Base-by-base conservation (phyloP, 371 early-diverging fungal genomes). In the Umbelopsis sp. region DNA sequence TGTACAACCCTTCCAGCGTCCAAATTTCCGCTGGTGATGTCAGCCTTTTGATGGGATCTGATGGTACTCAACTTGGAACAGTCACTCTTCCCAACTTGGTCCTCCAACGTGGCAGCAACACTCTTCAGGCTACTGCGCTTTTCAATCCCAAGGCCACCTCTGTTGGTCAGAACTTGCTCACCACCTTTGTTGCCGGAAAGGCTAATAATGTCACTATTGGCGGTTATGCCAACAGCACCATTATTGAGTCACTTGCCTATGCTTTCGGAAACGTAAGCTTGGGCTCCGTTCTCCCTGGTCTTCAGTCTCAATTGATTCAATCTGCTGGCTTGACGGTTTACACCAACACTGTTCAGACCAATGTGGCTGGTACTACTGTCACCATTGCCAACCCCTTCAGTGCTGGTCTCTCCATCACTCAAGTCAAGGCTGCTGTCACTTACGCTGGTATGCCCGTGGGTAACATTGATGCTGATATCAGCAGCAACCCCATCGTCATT, bases 1-100 rank as follows among this genome's bases (percentile, higher is more conserved):
- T 89, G 80, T 65, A 50, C 67, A 89, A 88, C 70, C 90, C 88
- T 20, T 80, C 84, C 16, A 76, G 73, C 63, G 80, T 88, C 46
- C 74, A 79, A 10, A 89, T 89, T 67, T 51, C 79, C 32, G 80
- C 83, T 57, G 85, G 86, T 63, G 76, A 88, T 65, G 79, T 86
- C 24, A 66, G 63, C 44, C 77, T 86, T 53, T 74, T 69, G 24
- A 72, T 88, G 70, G 37, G 75, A 14, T 77, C 85, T 52, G 75
- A 76, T 24, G 75, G 70, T 29, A 72, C 63, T 32, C 51, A 70
- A 4, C 76, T 88, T 22, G 88, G 88, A 44, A 77, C 74, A 9
- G 86, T 86, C 16, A 73, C 76, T 35, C 72, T 86, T 65, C 73
- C 71, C 24, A 73, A 79, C 63, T 66, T 88, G 66, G 72, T 70